Percentiles rank a stretch among this genome's conserved stretches.
phyloP scores from a whole-genome alignment of 1,284 basidiomycete genomes.

The Neolentinus lepideus region DNA sequence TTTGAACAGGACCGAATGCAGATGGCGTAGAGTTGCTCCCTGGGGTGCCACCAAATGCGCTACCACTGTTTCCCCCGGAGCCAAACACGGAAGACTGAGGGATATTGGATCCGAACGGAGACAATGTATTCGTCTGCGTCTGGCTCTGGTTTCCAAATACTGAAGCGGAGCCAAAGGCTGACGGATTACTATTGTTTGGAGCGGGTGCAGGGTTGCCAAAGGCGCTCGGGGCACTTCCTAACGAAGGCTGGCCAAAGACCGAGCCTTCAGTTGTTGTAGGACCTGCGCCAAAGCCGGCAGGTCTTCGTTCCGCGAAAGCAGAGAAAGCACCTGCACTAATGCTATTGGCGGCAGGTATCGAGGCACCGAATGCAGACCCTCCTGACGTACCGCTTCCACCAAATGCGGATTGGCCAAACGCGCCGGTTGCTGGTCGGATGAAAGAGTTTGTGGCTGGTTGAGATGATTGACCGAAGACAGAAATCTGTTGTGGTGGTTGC shows the following conservation, averaged over 20 bases:
- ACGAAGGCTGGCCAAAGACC: conserved; percentile 21
- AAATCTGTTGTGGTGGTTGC: conserved; percentile 13
- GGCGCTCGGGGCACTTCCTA: conserved; percentile 16
- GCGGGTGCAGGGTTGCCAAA: conserved; percentile 15
- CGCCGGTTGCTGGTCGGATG: conserved; percentile 25
- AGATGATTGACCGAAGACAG: conserved; percentile 23
- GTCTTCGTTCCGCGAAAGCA: conserved; percentile 23
- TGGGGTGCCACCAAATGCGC: background rate
- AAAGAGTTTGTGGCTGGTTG: conserved; percentile 10
- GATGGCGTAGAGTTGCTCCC: conserved; percentile 5
- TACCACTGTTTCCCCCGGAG: background rate
- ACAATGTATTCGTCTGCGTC: conserved; percentile 9
- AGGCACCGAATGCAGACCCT: conserved; percentile 6
- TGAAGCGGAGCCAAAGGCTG: conserved; percentile 16
- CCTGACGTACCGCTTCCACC: conserved; percentile 1
- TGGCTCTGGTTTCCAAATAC: conserved; percentile 20
- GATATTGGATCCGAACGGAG: conserved; percentile 17
- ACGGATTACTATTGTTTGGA: conserved; percentile 8
- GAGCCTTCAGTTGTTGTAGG: conserved; percentile 15
- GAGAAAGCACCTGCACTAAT: conserved; percentile 21
- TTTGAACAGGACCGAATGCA: conserved; percentile 13
- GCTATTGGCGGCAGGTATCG: conserved; percentile 6
- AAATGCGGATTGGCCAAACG: conserved; percentile 16
- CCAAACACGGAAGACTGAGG: too few relatives aligned
- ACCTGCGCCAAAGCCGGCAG: conserved; percentile 24